Percentiles rank a stretch among this genome's conserved stretches.
phyloP scores from a whole-genome alignment of 352 stramenopile genomes.

The Globisporangium nagaii region DNA sequence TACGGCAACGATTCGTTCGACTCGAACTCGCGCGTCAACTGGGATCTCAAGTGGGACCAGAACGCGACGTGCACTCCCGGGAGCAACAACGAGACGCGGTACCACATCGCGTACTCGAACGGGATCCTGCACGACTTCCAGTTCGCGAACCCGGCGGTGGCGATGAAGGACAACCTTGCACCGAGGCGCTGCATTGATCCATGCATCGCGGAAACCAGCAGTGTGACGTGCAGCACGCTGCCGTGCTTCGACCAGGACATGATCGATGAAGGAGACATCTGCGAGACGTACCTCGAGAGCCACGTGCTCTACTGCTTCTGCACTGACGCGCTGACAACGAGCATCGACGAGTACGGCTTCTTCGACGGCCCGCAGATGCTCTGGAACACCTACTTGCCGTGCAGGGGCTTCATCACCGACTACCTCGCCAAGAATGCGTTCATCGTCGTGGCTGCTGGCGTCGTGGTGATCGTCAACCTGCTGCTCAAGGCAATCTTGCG shows the following conservation, averaged over 20 bases:
- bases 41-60: slow-evolving; percentile 49
- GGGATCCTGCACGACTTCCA: slow-evolving; percentile 40
- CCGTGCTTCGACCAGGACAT: slow-evolving; percentile 53
- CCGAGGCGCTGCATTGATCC: slow-evolving; percentile 44
- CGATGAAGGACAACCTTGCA: slow-evolving; percentile 1
- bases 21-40: slow-evolving; percentile 15
- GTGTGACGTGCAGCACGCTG: slow-evolving; percentile 48
- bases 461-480: slow-evolving; percentile 77
- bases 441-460: slow-evolving; percentile 50
- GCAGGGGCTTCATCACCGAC: slow-evolving; percentile 57
- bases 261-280: slow-evolving; percentile 27
- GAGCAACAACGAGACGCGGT: slow-evolving; percentile 21
- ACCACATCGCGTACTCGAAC: slow-evolving; percentile 65
- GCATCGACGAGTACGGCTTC: slow-evolving; percentile 40
- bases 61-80: slow-evolving; percentile 39
- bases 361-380: slow-evolving; percentile 46
- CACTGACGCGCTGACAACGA: slow-evolving; percentile 37
- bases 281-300: slow-evolving; percentile 55
- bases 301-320: slow-evolving; percentile 75
- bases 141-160: slow-evolving; percentile 11
- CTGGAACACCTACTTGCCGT: slow-evolving; percentile 51
- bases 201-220: slow-evolving; percentile 53
- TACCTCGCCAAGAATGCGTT: slow-evolving; percentile 65
- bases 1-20: slow-evolving; percentile 39
- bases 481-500: slow-evolving; percentile 67